Conservation (phyloP, 164 flowering plant genomes). For the Tetrastigma voinierianum region DNA sequence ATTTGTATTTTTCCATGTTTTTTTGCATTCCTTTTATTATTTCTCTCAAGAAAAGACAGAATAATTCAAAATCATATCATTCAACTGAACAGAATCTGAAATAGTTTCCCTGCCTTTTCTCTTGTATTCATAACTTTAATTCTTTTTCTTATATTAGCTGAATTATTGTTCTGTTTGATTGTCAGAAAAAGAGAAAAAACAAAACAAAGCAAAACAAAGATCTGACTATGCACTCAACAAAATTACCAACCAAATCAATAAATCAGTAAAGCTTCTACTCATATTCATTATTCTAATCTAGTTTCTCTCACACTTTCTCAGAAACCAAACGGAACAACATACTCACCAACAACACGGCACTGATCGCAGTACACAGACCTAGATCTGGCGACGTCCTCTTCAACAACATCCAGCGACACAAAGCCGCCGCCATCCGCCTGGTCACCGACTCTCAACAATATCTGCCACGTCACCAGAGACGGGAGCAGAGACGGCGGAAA, state of each 20-base stretch:
- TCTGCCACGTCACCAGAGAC: conserved; percentile 43
- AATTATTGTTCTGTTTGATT: too few species aligned
- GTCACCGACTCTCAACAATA: conserved; percentile 34
- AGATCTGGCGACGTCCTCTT: conserved; percentile 29
- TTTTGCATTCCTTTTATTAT: too few species aligned
- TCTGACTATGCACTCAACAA: too few species aligned
- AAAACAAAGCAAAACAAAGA: too few species aligned
- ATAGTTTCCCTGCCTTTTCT: too few species aligned
- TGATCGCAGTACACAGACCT: conserved; percentile 23
- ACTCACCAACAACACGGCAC: conserved; percentile 32
- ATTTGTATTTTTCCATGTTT: too few species aligned
- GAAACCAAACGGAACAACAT: neutral
- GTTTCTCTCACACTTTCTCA: neutral
- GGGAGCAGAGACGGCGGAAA: conserved; percentile 30
- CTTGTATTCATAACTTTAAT: too few species aligned
- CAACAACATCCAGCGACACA: conserved; percentile 18
- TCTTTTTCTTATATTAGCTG: too few species aligned
- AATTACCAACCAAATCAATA: too few species aligned
- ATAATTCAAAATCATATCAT: too few species aligned
- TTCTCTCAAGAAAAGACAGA: too few species aligned
- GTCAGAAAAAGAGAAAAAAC: neutral
- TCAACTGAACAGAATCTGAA: too few species aligned
- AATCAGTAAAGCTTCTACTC: neutral
- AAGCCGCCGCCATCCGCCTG: conserved; percentile 3
- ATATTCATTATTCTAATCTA: neutral